phyloP scores from a whole-genome alignment of 148 eudicot genomes.

The Heliosperma pusillum region DNA sequence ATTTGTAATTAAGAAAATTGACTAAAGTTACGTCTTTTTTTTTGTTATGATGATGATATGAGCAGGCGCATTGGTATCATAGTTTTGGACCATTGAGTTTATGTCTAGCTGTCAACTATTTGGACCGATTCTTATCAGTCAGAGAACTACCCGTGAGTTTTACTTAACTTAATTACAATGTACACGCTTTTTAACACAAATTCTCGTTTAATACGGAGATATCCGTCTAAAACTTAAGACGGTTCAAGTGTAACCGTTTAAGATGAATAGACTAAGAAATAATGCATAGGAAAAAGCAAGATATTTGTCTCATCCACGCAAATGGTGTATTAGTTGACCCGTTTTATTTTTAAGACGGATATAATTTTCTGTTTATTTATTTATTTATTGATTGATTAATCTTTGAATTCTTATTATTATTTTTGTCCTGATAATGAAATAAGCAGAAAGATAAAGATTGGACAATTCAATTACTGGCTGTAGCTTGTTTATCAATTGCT shows the following conservation, averaged over 20 bases:
- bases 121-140: conserved; percentile 70
- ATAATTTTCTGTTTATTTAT: too few species aligned
- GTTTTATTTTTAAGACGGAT: too few species aligned
- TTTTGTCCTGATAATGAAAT: background rate
- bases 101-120: conserved; percentile 59
- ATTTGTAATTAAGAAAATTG: background rate
- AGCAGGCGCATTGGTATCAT: conserved; percentile 70
- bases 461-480: conserved; percentile 72
- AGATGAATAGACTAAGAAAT: too few species aligned
- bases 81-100: conserved; percentile 57
- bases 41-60: background rate
- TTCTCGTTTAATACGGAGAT: too few species aligned
- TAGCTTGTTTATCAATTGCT: conserved; percentile 86
- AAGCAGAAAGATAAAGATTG: conserved; percentile 57
- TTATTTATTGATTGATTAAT: conserved; percentile 8
- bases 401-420: too few species aligned
- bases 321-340: too few species aligned
- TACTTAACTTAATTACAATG: too few species aligned
- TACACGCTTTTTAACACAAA: too few species aligned
- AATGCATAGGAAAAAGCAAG: too few species aligned
- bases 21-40: background rate
- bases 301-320: too few species aligned
- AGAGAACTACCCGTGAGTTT: conserved; percentile 67
- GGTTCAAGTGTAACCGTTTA: too few species aligned
- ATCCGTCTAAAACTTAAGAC: too few species aligned